phyloP scores from a whole-genome alignment of 2,329 filamentous ascomycete genomes.

The Beauveria caledonica region DNA sequence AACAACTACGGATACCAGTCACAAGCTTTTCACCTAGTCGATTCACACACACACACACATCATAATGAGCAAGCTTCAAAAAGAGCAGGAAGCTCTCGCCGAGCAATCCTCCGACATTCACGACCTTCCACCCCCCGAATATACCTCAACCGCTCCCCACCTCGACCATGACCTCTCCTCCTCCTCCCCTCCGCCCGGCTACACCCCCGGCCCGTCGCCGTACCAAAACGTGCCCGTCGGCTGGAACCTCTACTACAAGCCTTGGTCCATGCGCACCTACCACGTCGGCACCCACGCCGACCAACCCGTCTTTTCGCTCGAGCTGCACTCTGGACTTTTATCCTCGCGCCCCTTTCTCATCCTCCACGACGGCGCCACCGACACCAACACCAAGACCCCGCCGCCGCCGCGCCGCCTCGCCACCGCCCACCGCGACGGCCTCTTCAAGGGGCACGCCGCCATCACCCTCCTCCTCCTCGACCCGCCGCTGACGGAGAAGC shows the following conservation, averaged over 20 bases:
- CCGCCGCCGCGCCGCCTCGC: neutral
- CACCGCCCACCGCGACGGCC: constrained; percentile 4
- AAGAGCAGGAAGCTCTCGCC: neutral
- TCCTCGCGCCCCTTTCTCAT: constrained; percentile 10
- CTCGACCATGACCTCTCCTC: too few species aligned
- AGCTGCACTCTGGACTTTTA: neutral
- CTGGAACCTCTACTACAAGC: constrained; percentile 9
- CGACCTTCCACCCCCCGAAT: neutral
- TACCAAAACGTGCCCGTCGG: neutral
- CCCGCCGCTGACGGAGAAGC: neutral
- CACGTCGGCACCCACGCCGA: constrained; percentile 5
- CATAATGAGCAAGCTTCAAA: constrained; percentile 7
- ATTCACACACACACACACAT: neutral
- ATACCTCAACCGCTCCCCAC: neutral
- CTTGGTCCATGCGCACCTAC: neutral
- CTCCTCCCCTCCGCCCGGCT: neutral
- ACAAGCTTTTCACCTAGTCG: neutral
- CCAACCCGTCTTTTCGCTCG: neutral
- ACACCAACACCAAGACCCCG: neutral
- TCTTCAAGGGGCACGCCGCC: constrained; percentile 4
- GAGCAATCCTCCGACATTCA: neutral
- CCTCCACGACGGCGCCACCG: constrained; percentile 2
- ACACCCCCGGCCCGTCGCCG: constrained; percentile 6
- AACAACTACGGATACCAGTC: neutral
- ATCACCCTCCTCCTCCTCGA: constrained; percentile 7